Evolutionary conservation across 805 yeast genomes (phyloP).

Genomic region (Saturnispora besseyi): DNA sequence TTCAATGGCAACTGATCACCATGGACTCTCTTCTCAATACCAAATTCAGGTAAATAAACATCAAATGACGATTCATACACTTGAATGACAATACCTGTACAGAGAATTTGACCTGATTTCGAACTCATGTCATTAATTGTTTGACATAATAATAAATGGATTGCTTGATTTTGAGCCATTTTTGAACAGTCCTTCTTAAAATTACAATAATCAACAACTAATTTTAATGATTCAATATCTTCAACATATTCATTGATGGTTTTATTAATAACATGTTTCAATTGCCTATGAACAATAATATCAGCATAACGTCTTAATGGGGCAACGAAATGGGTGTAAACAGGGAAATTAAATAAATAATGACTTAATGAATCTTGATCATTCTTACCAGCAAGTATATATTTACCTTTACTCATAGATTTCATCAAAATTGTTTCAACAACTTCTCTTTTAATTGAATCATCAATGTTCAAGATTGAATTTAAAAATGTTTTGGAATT

Average conservation of each 20-base stretch:
- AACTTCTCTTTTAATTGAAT: slow-evolving; percentile 56
- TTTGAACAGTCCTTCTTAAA: slow-evolving; percentile 93
- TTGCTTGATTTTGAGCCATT: slow-evolving; percentile 89
- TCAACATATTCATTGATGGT: slow-evolving; percentile 35
- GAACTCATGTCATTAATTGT: slow-evolving; percentile 67
- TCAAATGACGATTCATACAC: slow-evolving; percentile 96
- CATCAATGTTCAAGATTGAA: slow-evolving; percentile 57
- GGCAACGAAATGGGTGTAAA: slow-evolving; percentile 89
- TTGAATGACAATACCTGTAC: slow-evolving; percentile 81
- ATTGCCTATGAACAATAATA: slow-evolving; percentile 84
- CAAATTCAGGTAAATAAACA: slow-evolving; percentile 84
- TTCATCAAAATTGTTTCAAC: slow-evolving; percentile 74
- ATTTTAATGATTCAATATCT: slow-evolving; percentile 63
- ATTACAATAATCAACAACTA: slow-evolving; percentile 85
- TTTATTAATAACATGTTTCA: slow-evolving; percentile 51
- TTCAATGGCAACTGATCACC: slow-evolving; percentile 92
- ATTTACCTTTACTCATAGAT: slow-evolving; percentile 77
- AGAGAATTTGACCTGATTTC: slow-evolving; percentile 69
- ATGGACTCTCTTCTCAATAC: slow-evolving; percentile 91
- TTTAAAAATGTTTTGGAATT: slow-evolving; percentile 62
- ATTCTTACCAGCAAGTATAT: slow-evolving; percentile 79
- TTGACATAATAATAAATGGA: slow-evolving; percentile 77
- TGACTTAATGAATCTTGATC: slow-evolving; percentile 74
- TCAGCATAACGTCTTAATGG: slow-evolving; percentile 92
- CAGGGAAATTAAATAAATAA: slow-evolving; percentile 71